Conservation (phyloP, 345 rosid species). For the Citrus sinensis region DVS_A1.0 CM039161.1:21382001-21382500, state of each 20-base stretch:
- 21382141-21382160: background rate
- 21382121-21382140: background rate
- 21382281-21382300: slow-evolving; percentile 41
- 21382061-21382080: too few species aligned
- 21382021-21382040: too few species aligned
- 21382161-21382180: slow-evolving; percentile 26
- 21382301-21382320: slow-evolving; percentile 41
- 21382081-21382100: too few species aligned
- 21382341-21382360: slow-evolving; percentile 37
- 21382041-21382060: too few species aligned
- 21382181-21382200: slow-evolving; percentile 34
- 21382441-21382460: slow-evolving; percentile 32
- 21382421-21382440: slow-evolving; percentile 34
- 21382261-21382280: slow-evolving; percentile 38
- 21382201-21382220: slow-evolving; percentile 32
- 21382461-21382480: slow-evolving; percentile 27
- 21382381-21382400: slow-evolving; percentile 29
- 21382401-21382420: slow-evolving; percentile 44
- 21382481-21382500: slow-evolving; percentile 35
- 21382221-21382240: slow-evolving; percentile 23
- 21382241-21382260: slow-evolving; percentile 33
- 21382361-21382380: slow-evolving; percentile 1
- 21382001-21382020: background rate
- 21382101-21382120: too few species aligned
- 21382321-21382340: slow-evolving; percentile 41